A percentile compares a stretch with the other conserved stretches of the same genome.
Conservation (phyloP, 495 filamentous ascomycete genomes). For the Aspergillus mulundensis region DNA sequence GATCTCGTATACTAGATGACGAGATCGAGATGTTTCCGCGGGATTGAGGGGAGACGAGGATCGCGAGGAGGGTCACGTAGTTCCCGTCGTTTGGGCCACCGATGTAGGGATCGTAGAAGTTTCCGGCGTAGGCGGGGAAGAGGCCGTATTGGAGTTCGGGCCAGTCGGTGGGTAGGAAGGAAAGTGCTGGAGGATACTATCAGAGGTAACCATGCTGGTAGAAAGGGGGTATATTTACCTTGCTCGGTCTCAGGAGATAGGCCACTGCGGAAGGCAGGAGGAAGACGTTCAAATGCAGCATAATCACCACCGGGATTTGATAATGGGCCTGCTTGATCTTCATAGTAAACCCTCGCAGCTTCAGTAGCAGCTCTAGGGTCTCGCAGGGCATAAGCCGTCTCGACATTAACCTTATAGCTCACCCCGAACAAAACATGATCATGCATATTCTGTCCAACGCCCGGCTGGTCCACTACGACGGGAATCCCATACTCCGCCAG, state of each 20-base stretch:
- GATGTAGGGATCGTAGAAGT: slow-evolving; percentile 5
- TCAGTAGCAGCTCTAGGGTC: slow-evolving; percentile 2
- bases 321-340: slow-evolving; percentile 29
- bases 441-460: slow-evolving; percentile 51
- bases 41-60: slow-evolving; percentile 43
- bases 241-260: background rate
- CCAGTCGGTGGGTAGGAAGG: slow-evolving; percentile 45
- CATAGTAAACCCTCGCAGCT: slow-evolving; percentile 4
- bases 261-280: background rate
- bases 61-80: slow-evolving; percentile 43
- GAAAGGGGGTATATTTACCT: background rate
- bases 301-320: slow-evolving; percentile 34
- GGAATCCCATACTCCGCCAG: slow-evolving; percentile 32
- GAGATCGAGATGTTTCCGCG: slow-evolving; percentile 49
- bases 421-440: slow-evolving; percentile 41
- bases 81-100: slow-evolving; percentile 36
- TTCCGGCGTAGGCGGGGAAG: background rate
- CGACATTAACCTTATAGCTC: slow-evolving; percentile 34
- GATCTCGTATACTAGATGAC: slow-evolving; percentile 32
- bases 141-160: slow-evolving; percentile 48
- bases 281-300: slow-evolving; percentile 43
- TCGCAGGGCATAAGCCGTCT: slow-evolving; percentile 25
- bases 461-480: slow-evolving; percentile 38
- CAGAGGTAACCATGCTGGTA: too few relatives aligned
- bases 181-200: slow-evolving; percentile 32